Percentiles rank a stretch among this genome's conserved stretches.
Evolutionary conservation across 2,329 filamentous ascomycete species (phyloP).

Genomic region (Claviceps monticola): DNA sequence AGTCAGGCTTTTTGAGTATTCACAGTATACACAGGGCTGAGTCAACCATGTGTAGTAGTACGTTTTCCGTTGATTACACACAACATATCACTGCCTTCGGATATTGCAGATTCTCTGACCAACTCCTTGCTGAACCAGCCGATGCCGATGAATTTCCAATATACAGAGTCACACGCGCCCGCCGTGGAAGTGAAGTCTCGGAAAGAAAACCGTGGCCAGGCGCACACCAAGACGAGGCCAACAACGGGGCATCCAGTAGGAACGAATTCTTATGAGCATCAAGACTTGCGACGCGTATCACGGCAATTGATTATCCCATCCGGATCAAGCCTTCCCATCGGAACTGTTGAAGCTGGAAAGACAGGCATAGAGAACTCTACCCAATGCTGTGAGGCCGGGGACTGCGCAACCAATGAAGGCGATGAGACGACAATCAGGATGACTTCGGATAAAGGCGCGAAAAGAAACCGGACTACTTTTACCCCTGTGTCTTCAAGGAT

Average conservation of each 20-base stretch:
- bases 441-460: constrained; percentile 23
- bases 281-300: constrained; percentile 26
- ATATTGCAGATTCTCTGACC: constrained; percentile 29
- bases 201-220: constrained; percentile 27
- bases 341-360: background rate
- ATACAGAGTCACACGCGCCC: constrained; percentile 16
- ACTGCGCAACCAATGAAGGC: background rate
- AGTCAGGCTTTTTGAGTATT: background rate
- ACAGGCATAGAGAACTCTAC: background rate
- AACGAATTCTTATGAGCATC: constrained; percentile 11
- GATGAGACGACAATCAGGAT: background rate
- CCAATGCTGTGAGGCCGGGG: background rate
- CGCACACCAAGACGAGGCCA: constrained; percentile 4
- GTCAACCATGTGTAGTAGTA: constrained; percentile 2
- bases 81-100: constrained; percentile 12
- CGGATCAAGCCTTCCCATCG: constrained; percentile 9
- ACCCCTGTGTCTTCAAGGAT: constrained; percentile 31
- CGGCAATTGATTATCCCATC: constrained; percentile 22
- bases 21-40: background rate
- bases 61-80: constrained; percentile 11
- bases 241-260: constrained; percentile 9
- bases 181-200: constrained; percentile 27
- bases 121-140: constrained; percentile 36
- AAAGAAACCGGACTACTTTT: constrained; percentile 29
- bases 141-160: constrained; percentile 21